Evolutionary conservation across 257 asterid species (phyloP).

Genomic region (Cinchona pubescens): DNA sequence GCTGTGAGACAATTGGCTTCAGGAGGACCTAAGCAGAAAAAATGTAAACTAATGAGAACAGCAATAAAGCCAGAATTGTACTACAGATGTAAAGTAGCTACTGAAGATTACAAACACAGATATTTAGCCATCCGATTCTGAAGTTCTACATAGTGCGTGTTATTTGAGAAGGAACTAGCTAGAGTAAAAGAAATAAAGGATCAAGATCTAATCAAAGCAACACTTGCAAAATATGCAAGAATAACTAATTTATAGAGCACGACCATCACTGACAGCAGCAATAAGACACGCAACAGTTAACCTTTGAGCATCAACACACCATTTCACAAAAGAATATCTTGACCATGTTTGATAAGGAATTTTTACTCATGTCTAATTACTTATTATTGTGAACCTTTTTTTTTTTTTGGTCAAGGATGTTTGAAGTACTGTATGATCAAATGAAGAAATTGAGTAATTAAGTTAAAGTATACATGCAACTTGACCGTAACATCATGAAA

Average conservation of each 20-base stretch:
- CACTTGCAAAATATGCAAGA: not conserved
- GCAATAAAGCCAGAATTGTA: not conserved
- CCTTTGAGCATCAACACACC: not conserved
- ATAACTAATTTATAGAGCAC: not conserved
- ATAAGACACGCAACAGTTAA: not conserved
- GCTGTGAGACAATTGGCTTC: constrained; percentile 83
- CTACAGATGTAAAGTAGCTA: not conserved
- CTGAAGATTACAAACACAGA: not conserved
- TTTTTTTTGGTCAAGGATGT: not conserved
- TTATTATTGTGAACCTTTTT: not conserved
- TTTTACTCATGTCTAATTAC: not conserved
- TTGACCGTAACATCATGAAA: not conserved
- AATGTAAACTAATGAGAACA: constrained; percentile 7
- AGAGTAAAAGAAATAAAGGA: not conserved
- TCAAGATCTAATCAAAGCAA: not conserved
- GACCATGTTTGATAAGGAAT: not conserved
- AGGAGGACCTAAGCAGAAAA: constrained; percentile 56
- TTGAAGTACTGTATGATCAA: not conserved
- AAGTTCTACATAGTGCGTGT: not conserved
- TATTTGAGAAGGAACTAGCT: not conserved
- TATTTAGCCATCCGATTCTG: not conserved
- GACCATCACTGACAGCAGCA: not conserved
- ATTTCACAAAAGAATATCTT: not conserved
- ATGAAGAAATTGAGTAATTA: not conserved
- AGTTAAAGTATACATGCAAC: not conserved